These are phyloP conservation scores for Penicillium sp. DNA, from an alignment of 2,329 filamentous ascomycete genomes.

Conservation along the genomic window DNA sequence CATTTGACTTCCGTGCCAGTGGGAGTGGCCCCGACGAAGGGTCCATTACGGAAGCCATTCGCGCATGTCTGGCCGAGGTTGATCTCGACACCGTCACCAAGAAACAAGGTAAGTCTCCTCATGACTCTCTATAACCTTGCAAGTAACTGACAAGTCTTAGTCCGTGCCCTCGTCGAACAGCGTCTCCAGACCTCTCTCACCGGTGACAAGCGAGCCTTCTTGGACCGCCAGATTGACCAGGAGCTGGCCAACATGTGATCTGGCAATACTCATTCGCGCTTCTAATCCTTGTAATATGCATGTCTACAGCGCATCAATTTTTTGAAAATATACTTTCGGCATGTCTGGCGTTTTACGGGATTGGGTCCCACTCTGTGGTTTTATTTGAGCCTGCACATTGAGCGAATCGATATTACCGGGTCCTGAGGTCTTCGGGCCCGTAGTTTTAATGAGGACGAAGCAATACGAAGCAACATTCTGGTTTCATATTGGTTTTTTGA, in stretches of 20 bases:
- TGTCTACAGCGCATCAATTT: slow-evolving; percentile 12
- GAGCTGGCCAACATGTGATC: slow-evolving; percentile 87
- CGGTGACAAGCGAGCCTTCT: slow-evolving; percentile 80
- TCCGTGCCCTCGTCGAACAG: slow-evolving; percentile 85
- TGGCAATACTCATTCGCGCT: neutral
- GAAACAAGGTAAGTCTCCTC: slow-evolving; percentile 65
- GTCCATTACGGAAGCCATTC: slow-evolving; percentile 78
- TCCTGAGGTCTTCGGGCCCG: neutral
- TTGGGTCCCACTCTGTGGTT: slow-evolving; percentile 6
- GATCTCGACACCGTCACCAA: slow-evolving; percentile 97
- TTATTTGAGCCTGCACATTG: slow-evolving; percentile 3
- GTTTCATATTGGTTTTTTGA: neutral
- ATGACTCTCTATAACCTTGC: neutral
- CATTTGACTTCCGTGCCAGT: slow-evolving; percentile 55
- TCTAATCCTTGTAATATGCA: slow-evolving; percentile 19
- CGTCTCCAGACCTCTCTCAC: slow-evolving; percentile 81
- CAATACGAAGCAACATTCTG: neutral
- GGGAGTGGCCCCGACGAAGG: slow-evolving; percentile 66
- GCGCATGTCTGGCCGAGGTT: slow-evolving; percentile 75
- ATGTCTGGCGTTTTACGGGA: slow-evolving; percentile 20
- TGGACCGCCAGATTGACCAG: slow-evolving; percentile 88
- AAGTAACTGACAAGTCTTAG: slow-evolving; percentile 31
- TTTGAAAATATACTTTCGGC: slow-evolving; percentile 15
- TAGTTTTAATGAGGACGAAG: neutral
- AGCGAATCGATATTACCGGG: slow-evolving; percentile 8